Percentiles rank a stretch among this genome's conserved stretches.
Evolutionary conservation across 495 filamentous ascomycete genomes (phyloP).

Genomic region (Trichocladium uniseriatum): DNA sequence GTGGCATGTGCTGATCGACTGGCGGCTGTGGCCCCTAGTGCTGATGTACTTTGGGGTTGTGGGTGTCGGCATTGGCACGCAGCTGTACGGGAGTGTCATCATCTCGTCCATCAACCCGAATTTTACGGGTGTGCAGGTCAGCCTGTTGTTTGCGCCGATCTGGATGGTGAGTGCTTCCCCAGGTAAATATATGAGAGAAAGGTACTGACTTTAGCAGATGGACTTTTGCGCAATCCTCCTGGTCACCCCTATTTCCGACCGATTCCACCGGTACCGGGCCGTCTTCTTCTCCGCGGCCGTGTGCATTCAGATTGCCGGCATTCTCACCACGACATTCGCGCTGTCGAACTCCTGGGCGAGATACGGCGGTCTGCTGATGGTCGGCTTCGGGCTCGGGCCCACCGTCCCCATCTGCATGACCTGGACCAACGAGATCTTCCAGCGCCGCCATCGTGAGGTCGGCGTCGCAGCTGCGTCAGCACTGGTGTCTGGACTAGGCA

Average conservation of each 20-base stretch:
- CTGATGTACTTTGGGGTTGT: conserved; percentile 95
- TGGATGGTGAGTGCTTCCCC: conserved; percentile 61
- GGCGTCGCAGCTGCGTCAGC: conserved; percentile 85
- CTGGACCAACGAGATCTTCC: conserved; percentile 88
- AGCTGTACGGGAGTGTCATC: conserved; percentile 78
- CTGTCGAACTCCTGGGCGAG: conserved; percentile 65
- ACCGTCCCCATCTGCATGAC: conserved; percentile 91
- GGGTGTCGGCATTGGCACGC: conserved; percentile 81
- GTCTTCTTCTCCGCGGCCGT: conserved; percentile 70
- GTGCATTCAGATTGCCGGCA: conserved; percentile 71
- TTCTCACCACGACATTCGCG: conserved; percentile 72
- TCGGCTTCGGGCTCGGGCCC: conserved; percentile 84
- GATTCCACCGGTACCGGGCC: conserved; percentile 76
- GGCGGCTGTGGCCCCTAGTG: conserved; percentile 75
- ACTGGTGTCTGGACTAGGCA: conserved; percentile 76
- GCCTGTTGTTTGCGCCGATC: conserved; percentile 77
- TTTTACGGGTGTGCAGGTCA: conserved; percentile 65
- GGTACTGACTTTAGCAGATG: conserved; percentile 42
- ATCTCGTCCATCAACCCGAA: conserved; percentile 66
- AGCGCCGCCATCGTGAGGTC: conserved; percentile 79
- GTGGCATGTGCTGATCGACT: conserved; percentile 60
- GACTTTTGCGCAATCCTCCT: conserved; percentile 82
- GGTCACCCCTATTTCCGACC: conserved; percentile 75
- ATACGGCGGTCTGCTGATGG: conserved; percentile 80
- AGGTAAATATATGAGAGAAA: not conserved